Conservation (phyloP, 2,329 filamentous ascomycete genomes). For the Trichoderma endophyticum region DNA sequence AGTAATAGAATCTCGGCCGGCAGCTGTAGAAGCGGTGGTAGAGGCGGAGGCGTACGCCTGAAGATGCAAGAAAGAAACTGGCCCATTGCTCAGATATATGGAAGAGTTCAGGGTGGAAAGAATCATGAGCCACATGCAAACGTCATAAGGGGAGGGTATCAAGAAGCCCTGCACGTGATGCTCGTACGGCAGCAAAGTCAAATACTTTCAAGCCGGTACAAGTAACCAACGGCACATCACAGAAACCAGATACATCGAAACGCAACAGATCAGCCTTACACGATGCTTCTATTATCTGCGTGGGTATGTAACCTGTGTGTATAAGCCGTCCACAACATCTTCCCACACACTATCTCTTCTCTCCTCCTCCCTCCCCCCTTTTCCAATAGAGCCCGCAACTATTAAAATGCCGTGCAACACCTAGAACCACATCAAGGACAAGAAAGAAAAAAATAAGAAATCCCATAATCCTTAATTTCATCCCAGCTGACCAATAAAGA, state of each 20-base stretch:
- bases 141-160: background rate
- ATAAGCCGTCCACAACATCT: background rate
- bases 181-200: background rate
- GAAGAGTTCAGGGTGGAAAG: background rate
- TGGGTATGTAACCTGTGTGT: conserved; percentile 2
- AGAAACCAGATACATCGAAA: background rate
- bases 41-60: background rate
- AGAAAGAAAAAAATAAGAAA: background rate
- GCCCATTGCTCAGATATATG: background rate
- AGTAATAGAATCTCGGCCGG: background rate
- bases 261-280: background rate
- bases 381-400: background rate
- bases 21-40: background rate
- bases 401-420: conserved; percentile 12
- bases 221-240: too few relatives aligned
- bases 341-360: background rate
- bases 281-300: conserved; percentile 4
- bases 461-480: conserved; percentile 1
- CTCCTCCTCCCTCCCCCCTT: background rate
- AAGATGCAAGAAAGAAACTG: background rate
- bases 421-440: conserved; percentile 4
- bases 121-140: background rate
- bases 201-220: background rate
- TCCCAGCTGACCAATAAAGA: conserved; percentile 4
- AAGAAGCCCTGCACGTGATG: background rate